Base-by-base conservation (phyloP, 2,329 filamentous ascomycete genomes). In the Leptographium flavum region DNA sequence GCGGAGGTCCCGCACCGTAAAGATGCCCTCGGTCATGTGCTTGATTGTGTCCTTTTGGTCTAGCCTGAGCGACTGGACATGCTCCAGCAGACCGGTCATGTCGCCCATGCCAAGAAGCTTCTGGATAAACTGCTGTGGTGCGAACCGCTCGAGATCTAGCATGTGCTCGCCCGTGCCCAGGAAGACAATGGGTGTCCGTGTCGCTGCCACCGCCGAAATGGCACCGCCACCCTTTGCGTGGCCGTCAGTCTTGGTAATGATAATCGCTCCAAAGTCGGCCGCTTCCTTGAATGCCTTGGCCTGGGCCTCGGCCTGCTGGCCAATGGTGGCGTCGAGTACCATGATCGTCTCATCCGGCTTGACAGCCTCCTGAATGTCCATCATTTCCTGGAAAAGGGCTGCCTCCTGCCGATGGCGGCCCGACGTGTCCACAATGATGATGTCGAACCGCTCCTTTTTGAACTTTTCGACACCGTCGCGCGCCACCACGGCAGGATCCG, bases 31-130 rank as follows among this genome's bases (percentile, higher is more conserved):
- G 7, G 87, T 83, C 53, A 98, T 93, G 67, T 98, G 90, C 70
- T 98, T 98, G 73, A 98, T 95, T 4, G 92, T 96, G 57, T 96
- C 90, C 65, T 98, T 96, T 54, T 95, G 92, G 63, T 96, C 88
- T 42, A 95, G 76, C 60, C 94, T 95, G 43, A 98, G 74, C 28
- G 83, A 86, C 61, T 98, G 92, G 1, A 98, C 92, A 59, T 98
- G 92, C 64, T 98, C 92, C 11, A 98, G 85, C 28, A 98, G 66
- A 0, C 92, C 90, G 23, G 85, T 82, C 72, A 98, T 93, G 57
- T 98, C 92, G 39, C 92, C 92, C 87, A 96, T 96, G 42, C 92
- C 92, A 14, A 98, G 72, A 7, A 98, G 69, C 64, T 95, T 98
- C 53, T 83, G 85, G 39, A 98, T 80, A 57, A 98, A 98, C 41